Evolutionary conservation across 495 filamentous ascomycete species (phyloP), one percentile per base, ranked within the genome.

Genomic region (Aspergillus nidulans): DNA sequence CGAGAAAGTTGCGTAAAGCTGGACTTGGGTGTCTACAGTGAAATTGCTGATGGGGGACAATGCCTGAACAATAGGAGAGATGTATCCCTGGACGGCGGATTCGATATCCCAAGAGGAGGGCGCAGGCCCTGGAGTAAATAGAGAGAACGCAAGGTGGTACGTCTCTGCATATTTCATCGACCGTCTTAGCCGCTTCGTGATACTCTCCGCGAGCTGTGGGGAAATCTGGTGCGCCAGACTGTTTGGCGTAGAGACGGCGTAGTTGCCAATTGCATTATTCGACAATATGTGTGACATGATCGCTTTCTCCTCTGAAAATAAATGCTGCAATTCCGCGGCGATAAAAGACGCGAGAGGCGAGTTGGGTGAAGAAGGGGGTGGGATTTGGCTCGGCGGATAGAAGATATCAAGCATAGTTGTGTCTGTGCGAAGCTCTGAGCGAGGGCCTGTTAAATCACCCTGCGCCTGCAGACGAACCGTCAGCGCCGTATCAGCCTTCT

Each of bases 31-130:
- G 67, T 97, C 94, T 34, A 98, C 85, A 19, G 94, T 97, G 68
- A 98, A 97, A 65, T 95, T 92, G 77, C 89, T 92, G 59, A 97
- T 92, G 15, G 84, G 77, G 3, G 83, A 80, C 23, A 97, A 79
- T 25, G 87, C 81, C 34, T 89, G 78, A 0, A 97, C 77, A 41
- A 97, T 78, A 0, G 94, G 92, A 16, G 82, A 75, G 63, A 98
- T 79, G 68, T 95, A 90, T 62, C 90, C 81, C 13, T 85, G 78
- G 32, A 97, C 81, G 6, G 92, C 91, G 38, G 78, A 73, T 60
- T 95, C 88, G 45, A 97, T 91, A 30, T 95, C 90, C 94, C 95
- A 98, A 24, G 84, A 88, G 8, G 88, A 94, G 8, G 94, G 95
- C 8, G 76, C 66, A 1, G 85, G 78, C 6, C 82, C 83, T 10